Evolutionary conservation across 139 green algal genomes (phyloP), one percentile per base, ranked within the genome.

Genomic region (Haematococcus sp.): DNA sequence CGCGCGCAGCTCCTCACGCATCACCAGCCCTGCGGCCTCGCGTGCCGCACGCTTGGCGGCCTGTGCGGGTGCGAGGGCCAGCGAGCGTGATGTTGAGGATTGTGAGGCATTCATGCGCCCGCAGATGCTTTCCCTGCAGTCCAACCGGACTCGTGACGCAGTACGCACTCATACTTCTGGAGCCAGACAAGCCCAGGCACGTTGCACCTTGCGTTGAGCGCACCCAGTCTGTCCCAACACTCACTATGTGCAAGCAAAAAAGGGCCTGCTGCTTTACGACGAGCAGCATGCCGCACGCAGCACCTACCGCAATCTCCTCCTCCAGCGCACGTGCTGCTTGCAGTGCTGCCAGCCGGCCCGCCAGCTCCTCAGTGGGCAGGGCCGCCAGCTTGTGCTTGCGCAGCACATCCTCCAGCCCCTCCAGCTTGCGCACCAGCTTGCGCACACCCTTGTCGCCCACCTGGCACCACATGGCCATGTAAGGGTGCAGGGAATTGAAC

Each of bases 1-100:
- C 2, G 68, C 76, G 23, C 81, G 81, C 46, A 95, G 83, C 77
- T 95, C 91, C 4, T 94, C 83, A 55, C 82, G 76, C 59, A 94
- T 71, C 7, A 96, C 81, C 31, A 94, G 73, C 27, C 76, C 73
- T 56, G 60, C 44, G 1, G 89, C 89, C 2, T 70, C 80, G 63
- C 86, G 83, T 0, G 79, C 76, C 58, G 91, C 87, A 44, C 80
- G 75, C 70, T 74, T 72, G 17, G 83, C 76, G 17, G 78, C 78
- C 56, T 76, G 51, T 17, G 54, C 54, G 23, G n/a, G n/a, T n/a
- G n/a, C n/a, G 15, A 17, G 46, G 46, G 15, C 17, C 46, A 56
- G 15, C 16, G 16, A 56, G 15, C 16, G 46, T 56, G 16, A n/a
- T 56, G 46, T 49, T 49, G 40, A 49, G 40, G 40, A 11, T 49